Evolutionary conservation across 306 rosid species (phyloP), one percentile per base, ranked within the genome.

Genomic region (Coriaria nepalensis): DNA sequence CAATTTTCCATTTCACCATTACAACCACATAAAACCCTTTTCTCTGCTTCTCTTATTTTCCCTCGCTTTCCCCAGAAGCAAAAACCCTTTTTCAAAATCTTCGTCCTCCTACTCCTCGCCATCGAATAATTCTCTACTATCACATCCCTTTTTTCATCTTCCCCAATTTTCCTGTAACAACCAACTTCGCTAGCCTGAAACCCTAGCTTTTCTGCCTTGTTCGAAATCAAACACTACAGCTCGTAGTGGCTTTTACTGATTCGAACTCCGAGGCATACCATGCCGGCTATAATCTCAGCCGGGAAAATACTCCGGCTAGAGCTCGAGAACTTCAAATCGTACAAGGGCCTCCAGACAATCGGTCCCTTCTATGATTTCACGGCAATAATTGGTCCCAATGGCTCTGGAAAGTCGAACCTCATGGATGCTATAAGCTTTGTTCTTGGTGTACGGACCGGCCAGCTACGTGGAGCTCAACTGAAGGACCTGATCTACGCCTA

Each of bases 391-490:
- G 98, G 98, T 8, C 98, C 98, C 51, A 92, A 92, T 45, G 98
- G 98, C 4, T 72, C 98, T 37, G 98, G 98, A 13, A 92, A 92
- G 56, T 92, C 98, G 11, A 92, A 92, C 62, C 98, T 92, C 47
- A 92, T 92, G 98, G 98, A 92, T 60, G 98, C 98, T 6, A 90
- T 92, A 15, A 92, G 98, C 71, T 92, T 92, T 72, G 98, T 92
- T 11, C 93, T 92, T 8, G 98, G 98, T 6, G 94, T 92, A n/a
- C 70, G 94, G 56, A 63, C 93, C 8, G 96, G 94, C 8, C 95
- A 92, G 42, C 86, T 92, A 32, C 98, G 98, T n/a, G 98, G 98
- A 10, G 87, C 98, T 2, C 96, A 92, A 42, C 65, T 92, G 42
- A 85, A 80, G 79, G 98, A 92, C 69, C 75, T 92, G 56, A 92